Conservation (phyloP, 495 filamentous ascomycete genomes). For the Aspergillus olivimuriae region DNA sequence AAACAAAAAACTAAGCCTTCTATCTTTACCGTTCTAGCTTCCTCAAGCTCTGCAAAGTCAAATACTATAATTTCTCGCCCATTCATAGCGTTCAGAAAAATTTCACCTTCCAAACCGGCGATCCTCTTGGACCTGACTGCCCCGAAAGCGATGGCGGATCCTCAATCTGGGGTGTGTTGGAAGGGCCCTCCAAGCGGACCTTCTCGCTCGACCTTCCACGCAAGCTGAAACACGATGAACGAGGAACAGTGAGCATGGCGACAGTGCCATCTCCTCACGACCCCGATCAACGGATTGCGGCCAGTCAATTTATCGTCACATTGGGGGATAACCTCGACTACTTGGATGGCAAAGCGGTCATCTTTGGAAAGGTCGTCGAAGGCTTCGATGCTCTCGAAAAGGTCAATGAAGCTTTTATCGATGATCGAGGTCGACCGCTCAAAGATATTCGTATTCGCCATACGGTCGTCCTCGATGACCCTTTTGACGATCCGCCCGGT, state of each 20-base stretch:
- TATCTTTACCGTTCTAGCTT: conserved; percentile 55
- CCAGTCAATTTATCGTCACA: conserved; percentile 87
- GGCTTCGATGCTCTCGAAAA: conserved; percentile 89
- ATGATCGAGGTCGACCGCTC: conserved; percentile 75
- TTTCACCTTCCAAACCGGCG: conserved; percentile 93
- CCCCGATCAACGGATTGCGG: conserved; percentile 72
- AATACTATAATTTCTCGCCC: conserved; percentile 96
- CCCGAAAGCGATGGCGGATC: conserved; percentile 81
- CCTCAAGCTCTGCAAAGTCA: conserved; percentile 93
- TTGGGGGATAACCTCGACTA: conserved; percentile 81
- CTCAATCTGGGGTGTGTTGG: conserved; percentile 82
- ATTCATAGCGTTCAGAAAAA: conserved; percentile 81
- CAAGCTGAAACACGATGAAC: conserved; percentile 77
- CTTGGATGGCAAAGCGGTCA: conserved; percentile 83
- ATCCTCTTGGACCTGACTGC: conserved; percentile 80
- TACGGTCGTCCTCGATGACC: conserved; percentile 83
- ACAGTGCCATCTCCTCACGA: conserved; percentile 70
- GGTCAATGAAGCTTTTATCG: conserved; percentile 83
- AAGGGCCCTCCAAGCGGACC: conserved; percentile 65
- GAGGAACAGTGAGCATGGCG: conserved; percentile 91
- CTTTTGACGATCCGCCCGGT: conserved; percentile 71
- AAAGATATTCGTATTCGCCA: conserved; percentile 92
- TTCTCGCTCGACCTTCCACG: conserved; percentile 77
- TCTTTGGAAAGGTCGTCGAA: conserved; percentile 91
- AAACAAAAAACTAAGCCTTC: conserved; percentile 48